Evolutionary conservation across 2,329 filamentous ascomycete genomes (phyloP).

Genomic region (Aspergillus ochraceoroseus): DNA sequence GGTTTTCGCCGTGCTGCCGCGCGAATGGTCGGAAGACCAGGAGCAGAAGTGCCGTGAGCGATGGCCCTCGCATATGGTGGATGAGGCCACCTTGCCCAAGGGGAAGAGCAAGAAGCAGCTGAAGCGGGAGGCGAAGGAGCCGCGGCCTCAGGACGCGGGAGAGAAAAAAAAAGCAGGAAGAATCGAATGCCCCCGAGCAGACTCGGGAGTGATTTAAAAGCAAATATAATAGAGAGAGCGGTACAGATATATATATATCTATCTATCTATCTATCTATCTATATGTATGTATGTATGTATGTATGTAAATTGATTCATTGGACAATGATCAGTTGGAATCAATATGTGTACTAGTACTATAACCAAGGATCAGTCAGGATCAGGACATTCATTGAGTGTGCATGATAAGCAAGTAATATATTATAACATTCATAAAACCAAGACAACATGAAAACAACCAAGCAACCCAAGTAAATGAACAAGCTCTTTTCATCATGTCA

Average conservation of each 20-base stretch:
- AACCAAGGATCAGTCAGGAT: neutral
- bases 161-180: constrained; percentile 13
- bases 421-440: too few species aligned
- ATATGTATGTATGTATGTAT: too few species aligned
- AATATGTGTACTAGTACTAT: constrained; percentile 1
- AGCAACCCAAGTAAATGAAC: too few species aligned
- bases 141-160: constrained; percentile 15
- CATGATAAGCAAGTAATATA: neutral
- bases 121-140: constrained; percentile 46
- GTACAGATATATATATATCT: too few species aligned
- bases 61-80: constrained; percentile 59
- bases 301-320: too few species aligned
- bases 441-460: too few species aligned
- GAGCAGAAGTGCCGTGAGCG: constrained; percentile 63
- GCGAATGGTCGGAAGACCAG: constrained; percentile 76
- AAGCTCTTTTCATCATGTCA: constrained; percentile 4
- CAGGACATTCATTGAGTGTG: neutral
- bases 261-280: too few species aligned
- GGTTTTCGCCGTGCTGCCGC: constrained; percentile 84
- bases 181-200: constrained; percentile 5
- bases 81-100: constrained; percentile 20
- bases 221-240: too few species aligned
- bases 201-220: constrained; percentile 6
- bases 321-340: too few species aligned
- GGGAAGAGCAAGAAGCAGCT: constrained; percentile 39